phyloP scores from a whole-genome alignment of 2,329 filamentous ascomycete genomes.

The Falciphora oryzae region DNA sequence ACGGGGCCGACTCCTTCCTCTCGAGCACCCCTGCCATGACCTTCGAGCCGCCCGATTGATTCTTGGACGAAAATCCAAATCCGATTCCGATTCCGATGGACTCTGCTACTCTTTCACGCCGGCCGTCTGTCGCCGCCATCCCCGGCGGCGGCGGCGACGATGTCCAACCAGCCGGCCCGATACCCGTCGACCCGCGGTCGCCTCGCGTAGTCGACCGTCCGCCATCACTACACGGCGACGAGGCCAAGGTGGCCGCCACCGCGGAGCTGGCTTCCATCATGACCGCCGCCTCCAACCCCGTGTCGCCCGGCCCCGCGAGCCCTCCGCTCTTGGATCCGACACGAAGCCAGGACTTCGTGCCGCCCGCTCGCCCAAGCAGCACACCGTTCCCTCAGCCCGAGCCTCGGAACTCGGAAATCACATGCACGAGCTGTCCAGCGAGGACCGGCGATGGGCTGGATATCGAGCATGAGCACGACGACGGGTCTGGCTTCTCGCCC shows the following conservation, averaged over 20 bases:
- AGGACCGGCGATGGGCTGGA: constrained; percentile 21
- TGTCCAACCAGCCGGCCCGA: constrained; percentile 14
- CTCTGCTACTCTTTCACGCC: constrained; percentile 4
- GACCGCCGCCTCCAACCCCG: constrained; percentile 45
- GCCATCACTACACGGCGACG: constrained; percentile 25
- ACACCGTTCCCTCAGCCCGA: constrained; percentile 54
- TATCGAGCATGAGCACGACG: constrained; percentile 20
- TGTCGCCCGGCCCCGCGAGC: constrained; percentile 48
- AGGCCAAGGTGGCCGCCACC: constrained; percentile 28
- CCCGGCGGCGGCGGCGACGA: constrained; percentile 17
- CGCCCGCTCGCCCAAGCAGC: constrained; percentile 50
- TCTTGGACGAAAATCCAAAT: constrained; percentile 11
- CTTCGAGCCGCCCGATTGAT: constrained; percentile 7
- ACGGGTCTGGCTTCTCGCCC: constrained; percentile 20
- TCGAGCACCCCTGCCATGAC: constrained; percentile 11
- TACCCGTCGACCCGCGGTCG: constrained; percentile 24
- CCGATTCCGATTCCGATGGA: neutral
- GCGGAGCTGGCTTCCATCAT: constrained; percentile 39
- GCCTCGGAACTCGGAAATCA: constrained; percentile 37
- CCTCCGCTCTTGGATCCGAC: constrained; percentile 40
- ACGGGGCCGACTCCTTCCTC: too few relatives aligned
- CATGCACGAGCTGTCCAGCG: constrained; percentile 32
- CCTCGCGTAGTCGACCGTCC: constrained; percentile 20
- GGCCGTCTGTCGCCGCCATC: constrained; percentile 4
- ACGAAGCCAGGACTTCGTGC: constrained; percentile 41